Evolutionary conservation across 768 basidiomycete genomes (phyloP), one percentile per base, ranked within the genome.

Genomic region (Mycena albidolilacea): DNA sequence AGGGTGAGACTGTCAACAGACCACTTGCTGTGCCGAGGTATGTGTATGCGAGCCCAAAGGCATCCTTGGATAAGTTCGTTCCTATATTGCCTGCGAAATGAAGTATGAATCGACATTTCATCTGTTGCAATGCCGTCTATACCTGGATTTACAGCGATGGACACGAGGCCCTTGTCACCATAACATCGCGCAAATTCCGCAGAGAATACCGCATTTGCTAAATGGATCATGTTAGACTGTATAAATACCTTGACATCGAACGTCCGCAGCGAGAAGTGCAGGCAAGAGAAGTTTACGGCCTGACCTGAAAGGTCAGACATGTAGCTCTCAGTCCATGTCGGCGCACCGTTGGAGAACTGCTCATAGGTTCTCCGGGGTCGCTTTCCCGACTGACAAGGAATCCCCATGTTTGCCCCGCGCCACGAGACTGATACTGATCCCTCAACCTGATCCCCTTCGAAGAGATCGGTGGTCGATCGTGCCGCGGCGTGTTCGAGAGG

Each of bases 151-250:
- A 89, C 75, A 17, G 85, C 80, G 30, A 81, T 81, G 3, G 85
- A 85, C 0, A 90, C 81, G 64, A 91, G 85, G 9, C 85, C 86
- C 72, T 85, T 72, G 52, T 87, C 85, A 0, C 80, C 84, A 73
- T 87, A 87, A 71, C 87, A 81, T 60, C 87, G 78, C 35, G 85
- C 86, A 30, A 90, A 78, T 76, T 89, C 90, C 30, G 81, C 74
- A 5, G 87, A 80, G 12, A 85, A 77, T 5, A 89, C 81, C 1
- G 87, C 79, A 64, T 87, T 86, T 17, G 80, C 89, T 87, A 88
- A 30, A 30, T 30, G 30, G 30, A 30, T 30, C 30, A 30, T 30
- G 30, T 30, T 30, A 1, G 30, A 30, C 30, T 30, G 30, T 30
- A 30, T 30, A 30, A 30, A 3, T 30, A 30, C 30, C 30, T 30